Percentiles rank a stretch among this genome's conserved stretches.
phyloP scores from a whole-genome alignment of 495 filamentous ascomycete genomes.

The Annulohypoxylon moriforme region DNA sequence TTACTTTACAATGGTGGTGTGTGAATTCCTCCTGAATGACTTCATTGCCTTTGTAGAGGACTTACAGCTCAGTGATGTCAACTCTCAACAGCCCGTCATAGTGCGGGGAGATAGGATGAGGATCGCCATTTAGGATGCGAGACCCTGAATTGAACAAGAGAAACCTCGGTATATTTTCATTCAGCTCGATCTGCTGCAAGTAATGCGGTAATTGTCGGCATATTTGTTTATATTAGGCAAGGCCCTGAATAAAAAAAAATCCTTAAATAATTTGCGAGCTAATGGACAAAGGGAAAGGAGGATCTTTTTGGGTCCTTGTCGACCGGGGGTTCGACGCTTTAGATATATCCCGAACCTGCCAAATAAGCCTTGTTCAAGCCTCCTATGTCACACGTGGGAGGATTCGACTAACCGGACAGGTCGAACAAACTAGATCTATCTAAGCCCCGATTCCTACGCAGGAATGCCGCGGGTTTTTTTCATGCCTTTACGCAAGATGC shows the following conservation, averaged over 20 bases:
- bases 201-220: slow-evolving; percentile 38
- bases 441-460: slow-evolving; percentile 9
- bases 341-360: slow-evolving; percentile 21
- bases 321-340: slow-evolving; percentile 19
- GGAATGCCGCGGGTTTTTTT: background rate
- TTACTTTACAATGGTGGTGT: background rate
- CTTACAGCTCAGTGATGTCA: background rate
- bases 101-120: slow-evolving; percentile 14
- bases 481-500: background rate
- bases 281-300: slow-evolving; percentile 10
- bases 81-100: background rate
- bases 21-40: background rate
- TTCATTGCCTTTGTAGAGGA: background rate
- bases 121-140: slow-evolving; percentile 9
- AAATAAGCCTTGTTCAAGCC: slow-evolving; percentile 27
- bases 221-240: slow-evolving; percentile 14
- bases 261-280: slow-evolving; percentile 5
- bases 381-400: slow-evolving; percentile 26
- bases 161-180: background rate
- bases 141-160: background rate
- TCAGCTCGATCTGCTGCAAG: slow-evolving; percentile 12
- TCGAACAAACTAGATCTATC: slow-evolving; percentile 11
- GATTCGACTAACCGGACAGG: slow-evolving; percentile 20
- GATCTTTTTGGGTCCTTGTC: slow-evolving; percentile 14
- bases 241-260: background rate